Conservation (phyloP, 208 protist genomes). For the Crithidia bombi region DNA sequence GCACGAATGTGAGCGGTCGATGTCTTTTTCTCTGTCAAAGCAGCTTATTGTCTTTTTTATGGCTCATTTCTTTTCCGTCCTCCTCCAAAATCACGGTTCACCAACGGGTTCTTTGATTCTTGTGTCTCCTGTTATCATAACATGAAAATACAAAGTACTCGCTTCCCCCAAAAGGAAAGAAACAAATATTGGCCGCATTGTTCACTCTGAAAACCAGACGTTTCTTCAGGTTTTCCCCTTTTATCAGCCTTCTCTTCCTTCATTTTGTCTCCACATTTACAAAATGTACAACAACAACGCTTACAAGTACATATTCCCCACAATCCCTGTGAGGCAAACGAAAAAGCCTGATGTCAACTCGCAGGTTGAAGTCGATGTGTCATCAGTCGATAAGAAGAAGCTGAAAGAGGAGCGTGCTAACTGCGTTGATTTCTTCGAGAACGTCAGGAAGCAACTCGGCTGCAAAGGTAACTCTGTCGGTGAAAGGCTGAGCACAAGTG, state of each 20-base stretch:
- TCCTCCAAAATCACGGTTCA: too few relatives aligned
- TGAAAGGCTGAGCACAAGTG: slow-evolving; percentile 20
- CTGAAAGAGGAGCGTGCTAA: slow-evolving; percentile 38
- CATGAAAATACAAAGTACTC: too few relatives aligned
- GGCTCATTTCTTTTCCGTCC: too few relatives aligned
- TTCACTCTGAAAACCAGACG: background rate
- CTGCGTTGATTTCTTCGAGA: slow-evolving; percentile 47
- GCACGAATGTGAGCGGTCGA: too few relatives aligned
- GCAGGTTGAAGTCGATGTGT: slow-evolving; percentile 41
- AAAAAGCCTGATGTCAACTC: slow-evolving; percentile 30
- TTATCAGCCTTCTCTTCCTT: background rate
- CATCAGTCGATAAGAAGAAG: slow-evolving; percentile 40
- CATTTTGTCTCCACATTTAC: background rate
- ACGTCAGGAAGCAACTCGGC: slow-evolving; percentile 31
- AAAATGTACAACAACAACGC: slow-evolving; percentile 23
- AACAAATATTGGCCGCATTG: too few relatives aligned
- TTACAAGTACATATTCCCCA: slow-evolving; percentile 23
- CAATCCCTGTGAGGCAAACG: slow-evolving; percentile 24
- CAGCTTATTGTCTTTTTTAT: too few relatives aligned
- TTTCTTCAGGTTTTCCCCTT: background rate
- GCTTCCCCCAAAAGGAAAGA: too few relatives aligned
- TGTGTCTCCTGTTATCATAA: too few relatives aligned
- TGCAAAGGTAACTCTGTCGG: slow-evolving; percentile 21
- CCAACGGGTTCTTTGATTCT: too few relatives aligned
- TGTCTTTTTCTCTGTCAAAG: too few relatives aligned